A percentile compares a stretch with the other conserved stretches of the same genome.
These are phyloP conservation scores for Arctium lappa DNA, from an alignment of 129 eudicot species.

Conservation along the genomic window DNA sequence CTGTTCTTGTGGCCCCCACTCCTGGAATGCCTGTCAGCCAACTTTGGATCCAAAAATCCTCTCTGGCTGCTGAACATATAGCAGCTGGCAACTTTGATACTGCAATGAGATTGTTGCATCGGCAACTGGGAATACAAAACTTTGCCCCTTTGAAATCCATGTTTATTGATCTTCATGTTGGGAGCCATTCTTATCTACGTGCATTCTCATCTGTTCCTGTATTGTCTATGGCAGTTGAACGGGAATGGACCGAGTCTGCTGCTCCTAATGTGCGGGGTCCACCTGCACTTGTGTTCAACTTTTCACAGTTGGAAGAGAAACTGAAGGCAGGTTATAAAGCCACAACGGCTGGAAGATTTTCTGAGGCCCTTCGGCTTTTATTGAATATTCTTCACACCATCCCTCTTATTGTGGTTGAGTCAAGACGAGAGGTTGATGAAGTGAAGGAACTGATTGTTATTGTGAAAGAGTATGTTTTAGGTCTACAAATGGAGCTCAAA, in stretches of 20 bases:
- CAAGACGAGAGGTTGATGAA: constrained; percentile 54
- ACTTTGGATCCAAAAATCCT: constrained; percentile 56
- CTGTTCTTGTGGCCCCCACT: constrained; percentile 44
- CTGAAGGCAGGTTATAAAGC: constrained; percentile 39
- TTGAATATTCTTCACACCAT: constrained; percentile 40
- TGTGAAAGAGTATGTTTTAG: constrained; percentile 47
- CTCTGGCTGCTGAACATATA: constrained; percentile 55
- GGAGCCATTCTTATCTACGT: constrained; percentile 39
- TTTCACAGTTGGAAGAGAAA: constrained; percentile 47
- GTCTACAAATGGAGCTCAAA: constrained; percentile 45
- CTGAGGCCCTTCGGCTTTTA: constrained; percentile 43
- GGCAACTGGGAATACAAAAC: constrained; percentile 51
- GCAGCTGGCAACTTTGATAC: constrained; percentile 69
- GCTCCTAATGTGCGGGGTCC: constrained; percentile 42
- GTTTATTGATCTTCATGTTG: constrained; percentile 42
- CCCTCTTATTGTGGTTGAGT: constrained; percentile 47
- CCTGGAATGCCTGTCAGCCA: constrained; percentile 56
- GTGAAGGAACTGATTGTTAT: constrained; percentile 41
- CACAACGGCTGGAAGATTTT: constrained; percentile 39
- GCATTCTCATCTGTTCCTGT: constrained; percentile 40
- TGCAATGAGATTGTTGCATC: constrained; percentile 51
- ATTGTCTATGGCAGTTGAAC: constrained; percentile 33
- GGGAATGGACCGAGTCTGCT: constrained; percentile 42
- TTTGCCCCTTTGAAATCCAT: constrained; percentile 40
- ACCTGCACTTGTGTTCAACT: constrained; percentile 43